Base-by-base conservation (phyloP, 148 eudicot genomes). In the Rhododendron griersonianum region DNA sequence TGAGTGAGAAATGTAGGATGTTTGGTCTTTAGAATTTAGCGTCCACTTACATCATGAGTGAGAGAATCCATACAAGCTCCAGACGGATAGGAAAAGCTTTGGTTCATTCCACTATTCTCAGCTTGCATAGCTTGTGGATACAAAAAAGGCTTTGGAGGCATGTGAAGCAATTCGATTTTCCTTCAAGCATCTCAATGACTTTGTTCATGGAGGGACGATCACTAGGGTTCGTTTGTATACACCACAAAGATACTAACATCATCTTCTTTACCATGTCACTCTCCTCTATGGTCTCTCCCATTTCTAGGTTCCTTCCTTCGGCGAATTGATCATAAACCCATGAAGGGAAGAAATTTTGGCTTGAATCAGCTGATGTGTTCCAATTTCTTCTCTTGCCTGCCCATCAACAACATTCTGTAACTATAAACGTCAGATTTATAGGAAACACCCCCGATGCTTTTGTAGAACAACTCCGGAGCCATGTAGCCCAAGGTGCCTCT, bases 401-500 rank as follows among this genome's bases (percentile, higher is more conserved):
- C 75, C 63, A 63, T 82, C 59, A 73, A 73, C 76, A 83, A 44
- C 84, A 83, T 83, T 44, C 53, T 55, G 2, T 41, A 83, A 14
- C 84, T 83, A 23, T 63, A 83, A 63, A 83, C 19, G 25, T 83
- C 76, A 25, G 76, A 37, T n/a, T 83, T 83, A 25, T 83, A 21
- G 18, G 84, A 83, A 63, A 83, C 37, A 3, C 84, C 84, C 11
- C 55, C 76, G 13, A 81, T 81, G 33, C 59, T 81, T 37, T 57
- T 81, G 28, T 57, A 57, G 28, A 37, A 35, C 33, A 82, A 63
- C 39, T 83, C 84, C 6, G 77, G 84, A n/a, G 84, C 84, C 53
- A 83, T 63, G 2, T 83, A 83, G 4, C 84, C 84, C 23, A 44
- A 21, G 30, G 84, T 83, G n/a, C 84, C 84, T 63, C 84, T 83